Conservation (phyloP, 1,284 basidiomycete genomes). For the Kalmanozyma brasiliensis region DNA sequence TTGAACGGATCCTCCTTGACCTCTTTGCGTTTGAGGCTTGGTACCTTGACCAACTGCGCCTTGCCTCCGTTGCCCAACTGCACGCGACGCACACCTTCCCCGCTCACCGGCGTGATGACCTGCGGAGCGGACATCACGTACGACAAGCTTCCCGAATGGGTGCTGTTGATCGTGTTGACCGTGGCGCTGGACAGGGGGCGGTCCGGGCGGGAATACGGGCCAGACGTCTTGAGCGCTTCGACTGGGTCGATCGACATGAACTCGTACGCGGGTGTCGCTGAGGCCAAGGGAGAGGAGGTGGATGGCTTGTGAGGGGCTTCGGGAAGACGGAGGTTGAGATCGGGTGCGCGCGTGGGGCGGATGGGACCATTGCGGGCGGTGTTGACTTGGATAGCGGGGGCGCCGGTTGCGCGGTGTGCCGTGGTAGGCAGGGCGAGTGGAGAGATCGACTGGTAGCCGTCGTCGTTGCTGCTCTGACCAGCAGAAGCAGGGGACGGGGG, state of each 20-base stretch:
- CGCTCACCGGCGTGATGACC: constrained; percentile 42
- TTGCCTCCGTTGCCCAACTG: constrained; percentile 48
- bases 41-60: constrained; percentile 36
- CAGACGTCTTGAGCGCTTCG: constrained; percentile 16
- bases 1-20: constrained; percentile 19
- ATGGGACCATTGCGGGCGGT: constrained; percentile 20
- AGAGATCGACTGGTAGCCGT: constrained; percentile 5
- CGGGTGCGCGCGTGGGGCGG: constrained; percentile 42
- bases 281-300: constrained; percentile 27
- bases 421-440: constrained; percentile 21
- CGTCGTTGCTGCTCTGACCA: not conserved
- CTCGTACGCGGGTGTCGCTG: constrained; percentile 8
- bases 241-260: constrained; percentile 54
- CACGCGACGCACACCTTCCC: constrained; percentile 31
- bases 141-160: constrained; percentile 20
- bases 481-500: constrained; percentile 8
- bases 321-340: constrained; percentile 45
- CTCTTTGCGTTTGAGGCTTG: constrained; percentile 22
- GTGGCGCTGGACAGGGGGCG: constrained; percentile 29
- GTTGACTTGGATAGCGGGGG: constrained; percentile 33
- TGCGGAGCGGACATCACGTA: constrained; percentile 49
- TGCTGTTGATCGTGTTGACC: constrained; percentile 35
- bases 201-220: constrained; percentile 15
- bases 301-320: constrained; percentile 16
- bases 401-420: constrained; percentile 33